Percentiles rank a stretch among this genome's conserved stretches.
phyloP scores from a whole-genome alignment of 2,329 filamentous ascomycete species.

The Madurella fahalii region DNA sequence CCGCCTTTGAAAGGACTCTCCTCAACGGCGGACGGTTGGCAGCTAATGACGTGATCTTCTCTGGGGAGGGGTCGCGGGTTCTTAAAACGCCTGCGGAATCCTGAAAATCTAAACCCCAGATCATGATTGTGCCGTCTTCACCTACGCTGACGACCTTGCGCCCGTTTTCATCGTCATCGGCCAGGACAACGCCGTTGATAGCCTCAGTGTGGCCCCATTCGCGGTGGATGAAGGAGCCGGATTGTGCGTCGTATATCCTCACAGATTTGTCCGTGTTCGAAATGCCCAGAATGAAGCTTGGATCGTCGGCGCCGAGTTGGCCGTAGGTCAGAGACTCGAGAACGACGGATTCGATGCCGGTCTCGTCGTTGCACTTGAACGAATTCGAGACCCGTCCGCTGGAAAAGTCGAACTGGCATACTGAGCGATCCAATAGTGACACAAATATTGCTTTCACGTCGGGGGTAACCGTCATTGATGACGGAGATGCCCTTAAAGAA shows the following conservation, averaged over 20 bases:
- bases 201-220: constrained; percentile 96
- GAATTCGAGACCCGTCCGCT: constrained; percentile 65
- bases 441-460: constrained; percentile 58
- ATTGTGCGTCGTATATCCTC: constrained; percentile 76
- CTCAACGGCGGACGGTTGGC: constrained; percentile 69
- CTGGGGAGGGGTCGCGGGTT: constrained; percentile 52
- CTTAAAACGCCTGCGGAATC: constrained; percentile 39
- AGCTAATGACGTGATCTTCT: constrained; percentile 43
- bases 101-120: constrained; percentile 60
- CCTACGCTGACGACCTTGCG: constrained; percentile 68
- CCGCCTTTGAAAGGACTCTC: constrained; percentile 80
- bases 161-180: constrained; percentile 55
- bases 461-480: constrained; percentile 71
- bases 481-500: constrained; percentile 78
- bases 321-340: constrained; percentile 71
- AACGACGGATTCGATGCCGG: constrained; percentile 75
- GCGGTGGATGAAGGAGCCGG: constrained; percentile 72
- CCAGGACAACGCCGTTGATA: constrained; percentile 76
- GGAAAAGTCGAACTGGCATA: constrained; percentile 58
- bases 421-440: constrained; percentile 56
- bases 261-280: constrained; percentile 97
- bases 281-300: constrained; percentile 73
- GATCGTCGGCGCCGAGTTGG: constrained; percentile 50
- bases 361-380: constrained; percentile 81
- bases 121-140: constrained; percentile 78